phyloP scores from a whole-genome alignment of 2,329 filamentous ascomycete genomes.

The Penicillium nordicum region DNA sequence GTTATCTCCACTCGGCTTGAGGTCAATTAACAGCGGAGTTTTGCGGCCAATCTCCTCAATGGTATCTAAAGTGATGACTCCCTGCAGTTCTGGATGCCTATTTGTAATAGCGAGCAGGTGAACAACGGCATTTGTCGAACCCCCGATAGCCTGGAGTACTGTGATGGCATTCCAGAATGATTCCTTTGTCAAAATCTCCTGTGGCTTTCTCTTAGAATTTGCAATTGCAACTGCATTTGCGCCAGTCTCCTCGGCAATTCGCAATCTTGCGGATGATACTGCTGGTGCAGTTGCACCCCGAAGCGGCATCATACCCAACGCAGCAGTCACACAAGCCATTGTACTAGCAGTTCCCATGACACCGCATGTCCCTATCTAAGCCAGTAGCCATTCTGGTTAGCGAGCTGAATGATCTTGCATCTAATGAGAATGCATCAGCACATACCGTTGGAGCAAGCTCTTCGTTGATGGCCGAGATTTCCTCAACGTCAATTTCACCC shows the following conservation, averaged over 20 bases:
- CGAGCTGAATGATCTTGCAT: neutral
- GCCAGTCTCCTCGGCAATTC: conserved; percentile 55
- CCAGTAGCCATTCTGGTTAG: neutral
- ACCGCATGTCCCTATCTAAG: conserved; percentile 51
- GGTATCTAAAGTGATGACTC: conserved; percentile 45
- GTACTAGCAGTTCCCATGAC: conserved; percentile 58
- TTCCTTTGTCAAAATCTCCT: conserved; percentile 45
- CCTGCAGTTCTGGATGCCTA: conserved; percentile 48
- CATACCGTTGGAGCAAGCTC: conserved; percentile 67
- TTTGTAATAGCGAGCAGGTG: conserved; percentile 55
- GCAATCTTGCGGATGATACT: conserved; percentile 50
- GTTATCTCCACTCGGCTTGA: conserved; percentile 54
- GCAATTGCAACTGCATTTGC: conserved; percentile 48
- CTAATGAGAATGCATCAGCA: neutral
- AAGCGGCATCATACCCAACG: conserved; percentile 53
- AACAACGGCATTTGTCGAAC: conserved; percentile 55
- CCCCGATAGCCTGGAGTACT: conserved; percentile 54
- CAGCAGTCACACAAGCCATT: conserved; percentile 54
- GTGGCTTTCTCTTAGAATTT: conserved; percentile 39
- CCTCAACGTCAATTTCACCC: conserved; percentile 65
- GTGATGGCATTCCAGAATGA: conserved; percentile 54
- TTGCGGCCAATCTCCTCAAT: conserved; percentile 49
- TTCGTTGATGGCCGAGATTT: conserved; percentile 67
- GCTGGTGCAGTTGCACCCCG: conserved; percentile 53
- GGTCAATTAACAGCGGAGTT: conserved; percentile 49